Base-by-base conservation (phyloP, 2,329 filamentous ascomycete genomes). In the Claviceps sp. region DNA sequence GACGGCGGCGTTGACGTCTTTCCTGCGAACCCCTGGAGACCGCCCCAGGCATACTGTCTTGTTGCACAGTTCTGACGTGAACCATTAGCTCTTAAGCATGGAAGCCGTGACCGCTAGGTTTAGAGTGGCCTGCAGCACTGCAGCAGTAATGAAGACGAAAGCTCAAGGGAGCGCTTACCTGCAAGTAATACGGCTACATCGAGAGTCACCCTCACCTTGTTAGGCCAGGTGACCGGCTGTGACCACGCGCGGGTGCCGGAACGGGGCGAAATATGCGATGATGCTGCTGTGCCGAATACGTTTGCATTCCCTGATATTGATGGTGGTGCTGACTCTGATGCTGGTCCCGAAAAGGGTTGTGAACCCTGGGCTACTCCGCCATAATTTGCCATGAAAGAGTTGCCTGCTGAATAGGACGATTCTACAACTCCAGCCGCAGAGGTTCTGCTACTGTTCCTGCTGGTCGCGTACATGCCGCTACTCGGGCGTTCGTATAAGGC, bases 21-120 rank as follows among this genome's bases (percentile, higher is more conserved):
- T 66, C 1, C 67, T 66, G 6, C 70, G 63, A 9, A 72, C 54
- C 0, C 67, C 70, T 0, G 70, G 70, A 2, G 62, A 63, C 5
- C 67, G 61, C 8, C 70, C 70, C 7, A 72, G 55, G 42, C 70
- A 72, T 6, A 72, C 63, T 16, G 67, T 64, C 14, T 54, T 61
- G 2, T 54, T 52, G 0, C 63, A 61, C 46, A 72, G 56, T 60
- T 72, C 69, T 72, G 44, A 46, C 18, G 37, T 42, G 13, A 6
- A 24, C n/a, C 18, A 50, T 54, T 40, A 49, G 47, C 5, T 41
- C 26, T 51, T 16, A 7, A 2, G 30, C 30, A 34, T 34, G 30
- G 30, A 34, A 34, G 30, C 30, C 1, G 30, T 34, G 30, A 9
- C 2, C 30, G 30, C 30, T 34, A 11, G 30, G 9, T 34, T 9